phyloP scores from a whole-genome alignment of 345 rosid genomes.

The Syzygium aromaticum region DNA sequence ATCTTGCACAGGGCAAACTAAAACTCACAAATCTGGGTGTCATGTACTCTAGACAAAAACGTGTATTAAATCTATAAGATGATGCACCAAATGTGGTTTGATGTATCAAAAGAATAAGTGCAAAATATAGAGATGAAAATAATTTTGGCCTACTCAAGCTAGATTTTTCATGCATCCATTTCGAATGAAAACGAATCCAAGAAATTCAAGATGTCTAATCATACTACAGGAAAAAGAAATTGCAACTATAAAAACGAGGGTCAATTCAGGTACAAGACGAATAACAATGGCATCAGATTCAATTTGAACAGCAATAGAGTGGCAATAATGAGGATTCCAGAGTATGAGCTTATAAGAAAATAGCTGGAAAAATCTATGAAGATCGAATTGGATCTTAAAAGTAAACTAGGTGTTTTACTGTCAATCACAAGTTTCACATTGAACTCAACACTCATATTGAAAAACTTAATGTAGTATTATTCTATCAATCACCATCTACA shows the following conservation, averaged over 20 bases:
- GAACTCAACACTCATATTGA: no score
- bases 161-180: background rate
- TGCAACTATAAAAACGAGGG: background rate
- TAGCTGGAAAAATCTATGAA: no score
- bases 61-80: background rate
- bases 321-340: background rate
- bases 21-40: background rate
- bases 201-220: background rate
- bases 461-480: no score
- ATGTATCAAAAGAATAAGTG: background rate
- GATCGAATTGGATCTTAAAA: no score
- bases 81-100: background rate
- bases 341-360: no score
- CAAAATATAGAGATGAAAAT: no score
- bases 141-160: background rate
- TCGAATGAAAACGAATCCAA: background rate
- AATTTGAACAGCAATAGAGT: background rate
- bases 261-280: background rate
- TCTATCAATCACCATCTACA: no score
- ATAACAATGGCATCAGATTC: background rate
- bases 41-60: background rate
- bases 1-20: constrained; percentile 23
- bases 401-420: no score
- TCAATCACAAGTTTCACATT: no score
- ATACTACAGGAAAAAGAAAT: background rate